phyloP scores from a whole-genome alignment of 2,329 filamentous ascomycete species.

The Pezicula neosporulosa region DNA sequence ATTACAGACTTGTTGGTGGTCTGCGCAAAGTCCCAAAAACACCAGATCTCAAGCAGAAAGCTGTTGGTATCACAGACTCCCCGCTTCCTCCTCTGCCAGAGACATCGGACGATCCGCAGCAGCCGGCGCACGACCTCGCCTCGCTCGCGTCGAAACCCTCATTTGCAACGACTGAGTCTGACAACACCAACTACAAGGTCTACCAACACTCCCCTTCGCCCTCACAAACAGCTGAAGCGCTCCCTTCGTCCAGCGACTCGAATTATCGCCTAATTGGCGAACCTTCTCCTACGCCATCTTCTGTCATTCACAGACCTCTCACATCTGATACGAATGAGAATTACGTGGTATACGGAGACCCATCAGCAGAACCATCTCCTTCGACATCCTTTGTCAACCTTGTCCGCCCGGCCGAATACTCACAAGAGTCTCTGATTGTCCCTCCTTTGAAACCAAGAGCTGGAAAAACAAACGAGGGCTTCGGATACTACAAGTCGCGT shows the following conservation, averaged over 20 bases:
- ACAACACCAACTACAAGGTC: slow-evolving; percentile 30
- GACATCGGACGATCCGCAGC: slow-evolving; percentile 16
- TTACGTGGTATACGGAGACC: slow-evolving; percentile 48
- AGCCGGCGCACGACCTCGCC: slow-evolving; percentile 22
- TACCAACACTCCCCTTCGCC: slow-evolving; percentile 18
- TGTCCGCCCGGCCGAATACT: slow-evolving; percentile 40
- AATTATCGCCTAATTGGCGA: slow-evolving; percentile 51
- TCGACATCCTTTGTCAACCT: slow-evolving; percentile 29
- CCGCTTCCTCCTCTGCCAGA: slow-evolving; percentile 23
- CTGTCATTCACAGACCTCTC: slow-evolving; percentile 28
- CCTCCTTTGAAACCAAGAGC: slow-evolving; percentile 48
- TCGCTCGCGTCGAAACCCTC: slow-evolving; percentile 28
- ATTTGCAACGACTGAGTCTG: slow-evolving; percentile 27
- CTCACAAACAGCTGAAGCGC: slow-evolving; percentile 16
- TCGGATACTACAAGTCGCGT: slow-evolving; percentile 45
- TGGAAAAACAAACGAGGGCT: slow-evolving; percentile 44
- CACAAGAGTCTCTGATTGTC: slow-evolving; percentile 58
- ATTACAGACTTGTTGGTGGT: slow-evolving; percentile 29
- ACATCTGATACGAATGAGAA: slow-evolving; percentile 35
- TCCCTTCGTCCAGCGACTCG: slow-evolving; percentile 20
- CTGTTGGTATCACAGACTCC: slow-evolving; percentile 10
- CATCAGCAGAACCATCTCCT: slow-evolving; percentile 27
- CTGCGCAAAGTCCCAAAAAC: slow-evolving; percentile 31
- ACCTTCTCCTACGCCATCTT: slow-evolving; percentile 38
- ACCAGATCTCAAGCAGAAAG: slow-evolving; percentile 28